A percentile compares a stretch with the other conserved stretches of the same genome.
phyloP scores from a whole-genome alignment of 2,329 filamentous ascomycete genomes.

The Leptographium lundbergii region DNA sequence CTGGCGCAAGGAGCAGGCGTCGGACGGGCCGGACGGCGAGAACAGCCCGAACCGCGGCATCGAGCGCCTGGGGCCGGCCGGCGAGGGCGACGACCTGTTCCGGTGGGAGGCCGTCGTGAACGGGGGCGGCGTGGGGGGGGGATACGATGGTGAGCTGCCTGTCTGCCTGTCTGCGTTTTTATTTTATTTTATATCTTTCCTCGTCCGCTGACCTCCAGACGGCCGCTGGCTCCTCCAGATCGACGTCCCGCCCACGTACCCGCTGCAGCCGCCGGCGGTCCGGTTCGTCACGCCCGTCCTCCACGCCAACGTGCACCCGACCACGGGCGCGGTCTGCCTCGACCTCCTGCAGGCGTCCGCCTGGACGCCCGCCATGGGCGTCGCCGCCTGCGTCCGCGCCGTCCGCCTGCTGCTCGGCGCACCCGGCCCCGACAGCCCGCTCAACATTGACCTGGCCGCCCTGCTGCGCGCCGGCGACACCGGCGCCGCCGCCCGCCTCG shows the following conservation, averaged over 20 bases:
- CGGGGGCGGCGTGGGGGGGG: conserved; percentile 39
- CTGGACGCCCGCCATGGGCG: conserved; percentile 79
- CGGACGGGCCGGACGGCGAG: conserved; percentile 17
- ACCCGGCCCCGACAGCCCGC: conserved; percentile 60
- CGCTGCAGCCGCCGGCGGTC: conserved; percentile 63
- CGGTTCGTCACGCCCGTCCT: conserved; percentile 73
- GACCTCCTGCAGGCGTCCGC: conserved; percentile 60
- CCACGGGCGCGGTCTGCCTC: conserved; percentile 84
- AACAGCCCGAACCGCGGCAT: conserved; percentile 27
- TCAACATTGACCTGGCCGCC: conserved; percentile 69
- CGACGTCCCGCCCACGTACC: conserved; percentile 64
- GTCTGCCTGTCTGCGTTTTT: not conserved
- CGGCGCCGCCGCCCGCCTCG: conserved; percentile 54
- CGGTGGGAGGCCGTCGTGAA: conserved; percentile 49
- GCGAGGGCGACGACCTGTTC: conserved; percentile 38
- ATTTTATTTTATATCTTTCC: too few relatives aligned
- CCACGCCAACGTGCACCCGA: conserved; percentile 62
- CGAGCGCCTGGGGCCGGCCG: conserved; percentile 42
- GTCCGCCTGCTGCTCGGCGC: conserved; percentile 57
- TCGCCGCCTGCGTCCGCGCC: conserved; percentile 60
- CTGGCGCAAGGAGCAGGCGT: conserved; percentile 35
- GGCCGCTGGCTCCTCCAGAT: conserved; percentile 80
- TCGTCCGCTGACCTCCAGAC: conserved; percentile 23
- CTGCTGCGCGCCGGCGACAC: conserved; percentile 55
- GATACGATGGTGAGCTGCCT: conserved; percentile 38